Evolutionary conservation across 2,329 filamentous ascomycete species (phyloP), one percentile per base, ranked within the genome.

Genomic region (Alternaria arbusti): DNA sequence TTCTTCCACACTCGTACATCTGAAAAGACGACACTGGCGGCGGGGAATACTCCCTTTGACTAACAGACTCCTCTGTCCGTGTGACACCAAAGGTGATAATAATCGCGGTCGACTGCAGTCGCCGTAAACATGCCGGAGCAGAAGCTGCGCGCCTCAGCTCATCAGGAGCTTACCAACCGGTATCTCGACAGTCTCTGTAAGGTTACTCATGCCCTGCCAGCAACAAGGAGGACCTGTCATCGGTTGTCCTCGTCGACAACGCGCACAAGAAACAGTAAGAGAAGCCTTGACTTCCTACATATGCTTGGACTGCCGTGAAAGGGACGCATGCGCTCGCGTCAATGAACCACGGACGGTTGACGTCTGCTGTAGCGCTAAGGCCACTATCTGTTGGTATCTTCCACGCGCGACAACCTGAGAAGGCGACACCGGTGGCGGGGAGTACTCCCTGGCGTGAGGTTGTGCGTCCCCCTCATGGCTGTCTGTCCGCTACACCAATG

Each of bases 301-400:
- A 25, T 66, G 51, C 57, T 54, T 63, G 40, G 52, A 45, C 66
- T 65, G 55, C 61, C 54, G 49, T 65, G 55, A 59, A 55, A 60
- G 30, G 59, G 46, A 50, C 68, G 64, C 69, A 65, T 69, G 57
- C 68, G 65, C 67, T 64, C 69, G 64, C 68, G 66, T 63, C 68
- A 66, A 59, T 43, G 22, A 65, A 70, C 74, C 74, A 74, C 32
- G 74, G 73, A 65, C 70, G 70, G 36, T 62, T 57, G 23, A 56
- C 68, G 71, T 61, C 73, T 76, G 61, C 71, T 70, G 60, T 64
- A 71, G 68, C 61, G 46, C 54, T 8, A 63, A 54, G 49, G 67
- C 69, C 61, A 54, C 71, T 67, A 65, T 70, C 74, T 70, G 70
- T 61, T 73, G 73, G 72, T 68, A 51, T 76, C 73, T 70, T 70